Conservation (phyloP, 2,329 filamentous ascomycete genomes). For the Talaromyces sp. region DNA sequence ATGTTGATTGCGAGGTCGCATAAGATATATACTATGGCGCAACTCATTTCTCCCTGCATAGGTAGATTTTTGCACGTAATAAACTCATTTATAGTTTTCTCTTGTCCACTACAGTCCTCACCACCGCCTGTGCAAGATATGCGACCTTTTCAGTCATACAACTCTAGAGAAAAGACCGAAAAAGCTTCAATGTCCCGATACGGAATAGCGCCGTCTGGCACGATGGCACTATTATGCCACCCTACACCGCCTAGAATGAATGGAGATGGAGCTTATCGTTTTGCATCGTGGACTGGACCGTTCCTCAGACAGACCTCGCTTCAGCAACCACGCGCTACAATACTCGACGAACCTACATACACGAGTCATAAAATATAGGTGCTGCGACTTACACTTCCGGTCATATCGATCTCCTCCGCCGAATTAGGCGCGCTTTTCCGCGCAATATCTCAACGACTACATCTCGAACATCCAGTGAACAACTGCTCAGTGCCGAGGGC, state of each 20-base stretch:
- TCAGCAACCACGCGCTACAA: background rate
- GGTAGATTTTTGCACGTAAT: background rate
- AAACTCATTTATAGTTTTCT: background rate
- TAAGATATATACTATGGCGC: background rate
- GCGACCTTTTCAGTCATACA: background rate
- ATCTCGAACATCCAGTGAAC: background rate
- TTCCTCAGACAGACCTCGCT: background rate
- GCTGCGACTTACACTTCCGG: background rate
- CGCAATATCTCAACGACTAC: background rate
- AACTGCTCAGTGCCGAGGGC: background rate
- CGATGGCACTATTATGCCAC: constrained; percentile 7
- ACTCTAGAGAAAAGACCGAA: background rate
- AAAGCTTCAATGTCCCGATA: background rate
- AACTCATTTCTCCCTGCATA: background rate
- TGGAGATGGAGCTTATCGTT: constrained; percentile 9
- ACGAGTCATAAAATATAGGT: background rate
- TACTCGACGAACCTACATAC: background rate
- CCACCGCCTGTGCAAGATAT: background rate
- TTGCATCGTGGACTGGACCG: background rate
- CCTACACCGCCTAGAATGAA: constrained; percentile 1
- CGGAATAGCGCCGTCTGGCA: background rate
- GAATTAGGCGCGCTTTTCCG: background rate
- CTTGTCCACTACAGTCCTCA: background rate
- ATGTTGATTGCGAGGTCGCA: background rate
- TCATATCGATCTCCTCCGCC: background rate